Evolutionary conservation across 257 asterid species (phyloP).

Genomic region (Pogostemon cablin): DNA sequence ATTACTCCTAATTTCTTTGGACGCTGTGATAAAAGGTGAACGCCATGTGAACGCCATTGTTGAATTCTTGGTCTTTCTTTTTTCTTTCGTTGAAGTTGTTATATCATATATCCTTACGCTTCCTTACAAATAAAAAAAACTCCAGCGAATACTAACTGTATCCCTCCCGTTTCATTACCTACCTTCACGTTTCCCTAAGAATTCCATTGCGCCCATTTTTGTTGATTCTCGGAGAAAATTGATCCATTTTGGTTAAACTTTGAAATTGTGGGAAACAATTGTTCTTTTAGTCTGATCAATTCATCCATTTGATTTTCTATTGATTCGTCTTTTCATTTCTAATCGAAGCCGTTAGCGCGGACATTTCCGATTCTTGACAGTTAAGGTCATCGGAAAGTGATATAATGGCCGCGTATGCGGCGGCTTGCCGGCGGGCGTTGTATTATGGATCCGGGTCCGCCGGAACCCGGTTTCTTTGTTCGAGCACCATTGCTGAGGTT

Average conservation of each 20-base stretch:
- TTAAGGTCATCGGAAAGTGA: neutral
- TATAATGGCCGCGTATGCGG: slow-evolving; percentile 62
- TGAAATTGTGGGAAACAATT: neutral
- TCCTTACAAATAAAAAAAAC: slow-evolving; percentile 6
- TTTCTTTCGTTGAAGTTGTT: neutral
- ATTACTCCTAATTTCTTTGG: too few relatives aligned
- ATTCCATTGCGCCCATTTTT: slow-evolving; percentile 28
- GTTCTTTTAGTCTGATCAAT: neutral
- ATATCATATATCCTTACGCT: neutral
- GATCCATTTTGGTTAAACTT: neutral
- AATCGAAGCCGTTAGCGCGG: neutral
- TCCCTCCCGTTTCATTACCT: slow-evolving; percentile 6
- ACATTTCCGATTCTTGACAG: neutral
- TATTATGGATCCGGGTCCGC: slow-evolving; percentile 34
- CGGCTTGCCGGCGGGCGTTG: slow-evolving; percentile 51
- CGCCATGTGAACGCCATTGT: slow-evolving; percentile 34
- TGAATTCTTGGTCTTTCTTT: slow-evolving; percentile 18
- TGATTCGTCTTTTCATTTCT: slow-evolving; percentile 1
- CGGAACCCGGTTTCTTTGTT: slow-evolving; percentile 32
- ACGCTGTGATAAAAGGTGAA: slow-evolving; percentile 15
- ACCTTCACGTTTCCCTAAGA: slow-evolving; percentile 39
- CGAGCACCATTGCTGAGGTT: slow-evolving; percentile 57
- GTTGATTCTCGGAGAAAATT: slow-evolving; percentile 2
- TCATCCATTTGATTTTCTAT: neutral
- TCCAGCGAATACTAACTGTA: slow-evolving; percentile 20